phyloP scores from a whole-genome alignment of 2,329 filamentous ascomycete genomes.

The Penicillium hordei region DNA sequence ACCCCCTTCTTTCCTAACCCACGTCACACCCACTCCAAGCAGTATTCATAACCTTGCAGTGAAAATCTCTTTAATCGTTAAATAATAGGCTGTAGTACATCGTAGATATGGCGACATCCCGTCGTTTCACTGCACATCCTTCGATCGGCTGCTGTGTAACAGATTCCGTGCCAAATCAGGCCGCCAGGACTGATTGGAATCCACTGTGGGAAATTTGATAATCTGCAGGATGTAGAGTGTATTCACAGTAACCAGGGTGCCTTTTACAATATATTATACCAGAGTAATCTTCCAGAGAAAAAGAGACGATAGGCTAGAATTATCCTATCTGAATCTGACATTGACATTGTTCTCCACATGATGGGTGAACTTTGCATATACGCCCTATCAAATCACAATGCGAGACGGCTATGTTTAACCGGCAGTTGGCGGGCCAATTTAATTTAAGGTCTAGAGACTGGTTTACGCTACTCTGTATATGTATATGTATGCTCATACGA shows the following conservation, averaged over 20 bases:
- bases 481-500: not conserved
- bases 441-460: slow-evolving; percentile 2
- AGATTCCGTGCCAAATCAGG: not conserved
- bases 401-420: not conserved
- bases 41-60: not conserved
- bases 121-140: not conserved
- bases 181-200: not conserved
- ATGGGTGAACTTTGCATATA: not conserved
- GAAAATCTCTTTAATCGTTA: not conserved
- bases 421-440: not conserved
- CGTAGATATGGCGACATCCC: not conserved
- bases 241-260: not conserved
- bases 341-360: slow-evolving; percentile 1
- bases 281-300: not conserved
- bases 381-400: not conserved
- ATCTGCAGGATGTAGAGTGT: not conserved
- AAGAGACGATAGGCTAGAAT: not conserved
- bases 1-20: not conserved
- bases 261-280: not conserved
- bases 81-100: not conserved
- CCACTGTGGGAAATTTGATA: not conserved
- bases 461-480: not conserved
- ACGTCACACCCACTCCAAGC: not conserved
- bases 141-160: not conserved
- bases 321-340: not conserved